phyloP scores from a whole-genome alignment of 164 flowering plant genomes.

The Macadamia tetraphylla region DNA sequence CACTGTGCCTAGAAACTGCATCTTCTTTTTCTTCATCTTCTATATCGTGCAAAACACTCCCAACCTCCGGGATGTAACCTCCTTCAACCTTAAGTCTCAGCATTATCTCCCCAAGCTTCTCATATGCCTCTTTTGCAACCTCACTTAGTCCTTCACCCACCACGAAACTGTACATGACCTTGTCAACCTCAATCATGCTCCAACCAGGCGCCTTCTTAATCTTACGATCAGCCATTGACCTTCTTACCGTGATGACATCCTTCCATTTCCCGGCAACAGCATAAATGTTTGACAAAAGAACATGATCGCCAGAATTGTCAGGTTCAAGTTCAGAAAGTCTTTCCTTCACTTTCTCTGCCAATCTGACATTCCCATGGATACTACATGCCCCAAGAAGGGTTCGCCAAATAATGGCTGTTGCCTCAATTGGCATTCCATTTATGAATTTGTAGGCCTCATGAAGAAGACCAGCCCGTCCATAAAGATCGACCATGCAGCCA shows the following conservation, averaged over 20 bases:
- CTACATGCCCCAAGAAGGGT: slow-evolving; percentile 80
- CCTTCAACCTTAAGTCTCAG: slow-evolving; percentile 36
- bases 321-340: slow-evolving; percentile 53
- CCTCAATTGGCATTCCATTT: slow-evolving; percentile 44
- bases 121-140: slow-evolving; percentile 35
- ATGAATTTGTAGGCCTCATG: slow-evolving; percentile 45
- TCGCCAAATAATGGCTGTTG: slow-evolving; percentile 57
- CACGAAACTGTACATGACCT: slow-evolving; percentile 45
- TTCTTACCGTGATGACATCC: slow-evolving; percentile 50
- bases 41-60: slow-evolving; percentile 58
- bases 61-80: slow-evolving; percentile 47
- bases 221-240: slow-evolving; percentile 39
- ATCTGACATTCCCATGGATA: slow-evolving; percentile 43
- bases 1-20: slow-evolving; percentile 53
- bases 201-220: slow-evolving; percentile 61
- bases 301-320: slow-evolving; percentile 46
- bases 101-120: slow-evolving; percentile 54
- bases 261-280: slow-evolving; percentile 63
- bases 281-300: slow-evolving; percentile 58
- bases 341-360: slow-evolving; percentile 48
- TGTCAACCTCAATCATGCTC: slow-evolving; percentile 70
- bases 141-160: slow-evolving; percentile 36
- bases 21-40: slow-evolving; percentile 73
- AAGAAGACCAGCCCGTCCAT: slow-evolving; percentile 57
- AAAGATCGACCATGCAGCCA: slow-evolving; percentile 77